These are phyloP conservation scores for Cardamine resedifolia DNA, from an alignment of 345 rosid species.

Conservation along the genomic window DNA sequence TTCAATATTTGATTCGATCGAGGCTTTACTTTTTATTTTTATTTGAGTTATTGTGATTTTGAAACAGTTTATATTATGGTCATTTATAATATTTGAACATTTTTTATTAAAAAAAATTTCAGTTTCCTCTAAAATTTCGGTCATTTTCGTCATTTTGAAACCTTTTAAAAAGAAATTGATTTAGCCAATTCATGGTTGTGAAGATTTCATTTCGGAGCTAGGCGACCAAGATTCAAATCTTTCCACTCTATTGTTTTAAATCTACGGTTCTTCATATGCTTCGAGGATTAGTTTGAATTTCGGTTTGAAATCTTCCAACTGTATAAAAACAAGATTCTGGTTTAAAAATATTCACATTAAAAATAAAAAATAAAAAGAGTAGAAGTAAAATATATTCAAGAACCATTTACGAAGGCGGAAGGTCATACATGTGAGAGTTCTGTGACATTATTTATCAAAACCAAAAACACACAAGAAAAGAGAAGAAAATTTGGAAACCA, in stretches of 20 bases:
- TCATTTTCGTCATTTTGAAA: too few relatives aligned
- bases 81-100: too few relatives aligned
- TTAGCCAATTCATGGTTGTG: neutral
- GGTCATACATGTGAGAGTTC: neutral
- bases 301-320: too few relatives aligned
- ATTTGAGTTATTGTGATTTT: constrained; percentile 15
- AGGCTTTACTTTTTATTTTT: constrained; percentile 10
- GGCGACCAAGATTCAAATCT: too few relatives aligned
- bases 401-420: constrained; percentile 6
- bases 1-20: constrained; percentile 12
- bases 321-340: neutral
- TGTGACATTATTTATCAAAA: constrained; percentile 19
- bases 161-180: too few relatives aligned
- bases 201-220: too few relatives aligned
- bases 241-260: too few relatives aligned
- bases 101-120: too few relatives aligned
- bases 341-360: too few relatives aligned
- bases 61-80: constrained; percentile 3
- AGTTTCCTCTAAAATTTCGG: neutral
- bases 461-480: neutral
- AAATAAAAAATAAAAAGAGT: neutral
- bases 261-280: too few relatives aligned
- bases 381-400: neutral
- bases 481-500: neutral
- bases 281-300: too few relatives aligned